Base-by-base conservation (phyloP, 2,329 filamentous ascomycete genomes). In the Dactylellina cionopaga region DNA sequence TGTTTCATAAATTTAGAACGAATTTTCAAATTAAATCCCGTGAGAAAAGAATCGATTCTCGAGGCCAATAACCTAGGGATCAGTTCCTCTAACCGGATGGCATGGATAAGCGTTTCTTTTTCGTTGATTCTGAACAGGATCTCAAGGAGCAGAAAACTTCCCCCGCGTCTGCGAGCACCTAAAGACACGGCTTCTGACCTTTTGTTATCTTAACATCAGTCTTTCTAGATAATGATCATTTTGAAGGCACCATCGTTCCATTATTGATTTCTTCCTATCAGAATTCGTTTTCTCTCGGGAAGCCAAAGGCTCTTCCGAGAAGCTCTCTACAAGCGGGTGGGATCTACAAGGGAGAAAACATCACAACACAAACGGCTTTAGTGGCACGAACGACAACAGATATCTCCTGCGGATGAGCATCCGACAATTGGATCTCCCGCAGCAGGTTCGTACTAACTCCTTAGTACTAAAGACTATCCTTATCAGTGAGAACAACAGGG, bases 311-410 rank as follows among this genome's bases (percentile, higher is more conserved):
- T 92, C 90, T 52, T 84, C 85, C 0, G 55, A 83, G 4, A 91
- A 90, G 71, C 79, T 92, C 0, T 87, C 86, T 0, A 83, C 87
- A 0, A 91, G 88, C 0, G 89, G 88, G 0, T 92, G 89, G 89
- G 68, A 92, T 71, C 80, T 91, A n/a, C 86, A 81, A 0, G 35
- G 44, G 27, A 69, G 25, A 76, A 81, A 43, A 49, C 49, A 2
- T 87, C 84, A 64, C 5, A 24, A 0, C 79, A 85, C 15, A 81
- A 88, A 86, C 0, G 90, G 89, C 0, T 92, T 92, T 75, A 90
- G 87, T 60, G 89, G 89, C 0, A 92, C 89, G 0, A 89, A 87
- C 22, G 89, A 92, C 74, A 86, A 85, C 0, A 78, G 82, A 13
- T 80, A 83, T 15, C 76, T 88, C 0, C 80, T 92, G 0, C 89